Percentiles rank a stretch among this genome's conserved stretches.
Evolutionary conservation across 164 flowering plant genomes (phyloP).

Genomic region (Magnolia kwangsiensis): DNA sequence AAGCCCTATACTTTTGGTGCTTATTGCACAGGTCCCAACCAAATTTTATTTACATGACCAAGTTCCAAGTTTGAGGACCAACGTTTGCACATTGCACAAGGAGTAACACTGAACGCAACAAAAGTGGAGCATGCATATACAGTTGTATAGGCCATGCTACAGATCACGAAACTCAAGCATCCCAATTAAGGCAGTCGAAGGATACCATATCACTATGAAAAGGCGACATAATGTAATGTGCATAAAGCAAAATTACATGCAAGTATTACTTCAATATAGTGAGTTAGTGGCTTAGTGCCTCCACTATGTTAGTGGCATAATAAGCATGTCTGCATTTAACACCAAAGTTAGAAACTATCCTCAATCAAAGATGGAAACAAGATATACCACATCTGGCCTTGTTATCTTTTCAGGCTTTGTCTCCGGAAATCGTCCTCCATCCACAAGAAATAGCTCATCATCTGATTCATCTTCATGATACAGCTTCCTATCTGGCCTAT

Average conservation of each 20-base stretch:
- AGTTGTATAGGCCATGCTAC: neutral
- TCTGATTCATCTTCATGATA: conserved; percentile 82
- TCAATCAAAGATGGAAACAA: conserved; percentile 6
- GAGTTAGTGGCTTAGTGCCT: neutral
- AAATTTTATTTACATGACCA: no score
- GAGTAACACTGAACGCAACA: no score
- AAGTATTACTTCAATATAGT: neutral
- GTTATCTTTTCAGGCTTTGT: conserved; percentile 51
- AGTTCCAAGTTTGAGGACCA: no score
- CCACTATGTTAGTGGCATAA: neutral
- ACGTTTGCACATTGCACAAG: no score
- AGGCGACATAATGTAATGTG: neutral
- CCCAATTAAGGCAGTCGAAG: neutral
- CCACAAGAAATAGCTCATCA: conserved; percentile 60
- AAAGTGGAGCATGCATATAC: no score
- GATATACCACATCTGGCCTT: conserved; percentile 73
- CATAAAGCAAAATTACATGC: neutral
- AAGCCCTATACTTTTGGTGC: no score
- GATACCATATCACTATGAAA: neutral
- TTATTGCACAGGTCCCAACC: no score
- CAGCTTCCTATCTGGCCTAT: conserved; percentile 75
- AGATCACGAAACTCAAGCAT: neutral
- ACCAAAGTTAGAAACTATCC: neutral
- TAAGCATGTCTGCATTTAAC: neutral
- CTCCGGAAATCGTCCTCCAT: conserved; percentile 19